Evolutionary conservation across 2,329 filamentous ascomycete genomes (phyloP).

Genomic region (Dothidotthia symphoricarpi): DNA sequence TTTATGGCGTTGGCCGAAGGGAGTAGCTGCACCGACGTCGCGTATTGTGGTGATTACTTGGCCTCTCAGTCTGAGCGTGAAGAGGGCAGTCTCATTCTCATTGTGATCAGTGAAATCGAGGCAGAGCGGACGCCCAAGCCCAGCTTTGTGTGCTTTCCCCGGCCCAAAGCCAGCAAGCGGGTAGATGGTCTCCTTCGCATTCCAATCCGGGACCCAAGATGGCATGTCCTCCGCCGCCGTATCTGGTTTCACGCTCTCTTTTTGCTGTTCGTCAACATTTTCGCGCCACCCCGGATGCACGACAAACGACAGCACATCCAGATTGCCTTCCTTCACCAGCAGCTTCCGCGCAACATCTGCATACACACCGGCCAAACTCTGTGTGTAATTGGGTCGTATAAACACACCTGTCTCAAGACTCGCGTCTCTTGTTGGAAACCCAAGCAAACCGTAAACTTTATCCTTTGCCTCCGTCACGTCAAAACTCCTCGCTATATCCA

Average conservation of each 20-base stretch:
- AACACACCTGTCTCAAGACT: not conserved
- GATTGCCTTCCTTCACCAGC: conserved; percentile 4
- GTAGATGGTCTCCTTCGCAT: conserved; percentile 1
- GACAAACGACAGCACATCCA: conserved; percentile 10
- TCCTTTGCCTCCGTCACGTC: conserved; percentile 17
- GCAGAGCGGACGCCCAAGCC: not conserved
- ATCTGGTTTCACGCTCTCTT: no score
- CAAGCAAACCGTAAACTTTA: conserved; percentile 20
- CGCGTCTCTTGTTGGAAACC: conserved; percentile 4
- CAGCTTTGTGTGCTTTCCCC: conserved; percentile 3
- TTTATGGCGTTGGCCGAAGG: not conserved
- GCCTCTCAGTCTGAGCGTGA: conserved; percentile 6
- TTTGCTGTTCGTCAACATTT: not conserved
- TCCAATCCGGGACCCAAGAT: conserved; percentile 22
- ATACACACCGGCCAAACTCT: conserved; percentile 9
- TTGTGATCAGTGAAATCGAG: not conserved
- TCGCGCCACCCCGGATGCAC: not conserved
- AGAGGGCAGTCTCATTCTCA: no score
- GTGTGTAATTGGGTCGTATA: conserved; percentile 9
- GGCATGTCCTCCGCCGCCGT: conserved; percentile 1
- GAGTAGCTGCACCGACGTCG: not conserved
- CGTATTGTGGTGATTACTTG: conserved; percentile 5
- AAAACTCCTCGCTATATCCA: conserved; percentile 13
- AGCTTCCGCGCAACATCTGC: conserved; percentile 7
- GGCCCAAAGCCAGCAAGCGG: conserved; percentile 5